Conservation (phyloP, 2,329 filamentous ascomycete species). For the Aspergillaceae sp. region DNA sequence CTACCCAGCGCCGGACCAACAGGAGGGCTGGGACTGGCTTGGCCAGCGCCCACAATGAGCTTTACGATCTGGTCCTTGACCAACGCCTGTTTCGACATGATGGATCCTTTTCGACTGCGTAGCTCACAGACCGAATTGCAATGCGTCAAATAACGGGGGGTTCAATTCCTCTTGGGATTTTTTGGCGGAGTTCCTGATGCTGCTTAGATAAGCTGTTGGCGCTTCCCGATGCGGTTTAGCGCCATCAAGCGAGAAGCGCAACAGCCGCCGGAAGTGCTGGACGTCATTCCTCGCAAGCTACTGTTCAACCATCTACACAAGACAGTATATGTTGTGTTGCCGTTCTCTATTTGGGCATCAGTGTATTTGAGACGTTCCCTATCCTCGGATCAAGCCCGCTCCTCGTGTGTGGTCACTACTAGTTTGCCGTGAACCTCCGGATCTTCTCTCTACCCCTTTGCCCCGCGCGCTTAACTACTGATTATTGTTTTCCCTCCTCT, state of each 20-base stretch:
- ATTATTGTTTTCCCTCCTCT: constrained; percentile 23
- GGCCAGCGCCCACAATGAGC: constrained; percentile 91
- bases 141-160: background rate
- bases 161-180: background rate
- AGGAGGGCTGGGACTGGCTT: constrained; percentile 88
- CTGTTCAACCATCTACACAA: background rate
- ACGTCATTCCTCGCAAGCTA: background rate
- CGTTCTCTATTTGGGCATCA: no score
- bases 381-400: no score
- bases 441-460: constrained; percentile 12
- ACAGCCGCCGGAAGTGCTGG: background rate
- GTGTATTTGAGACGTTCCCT: no score
- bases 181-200: background rate
- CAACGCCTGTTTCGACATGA: constrained; percentile 46
- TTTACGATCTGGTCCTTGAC: constrained; percentile 74
- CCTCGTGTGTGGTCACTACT: no score
- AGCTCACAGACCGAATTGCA: background rate
- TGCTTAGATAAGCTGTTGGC: background rate
- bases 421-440: background rate
- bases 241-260: background rate
- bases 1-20: constrained; percentile 93
- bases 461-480: constrained; percentile 19
- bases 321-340: no score
- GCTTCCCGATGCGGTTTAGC: background rate
- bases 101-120: constrained; percentile 4